Evolutionary conservation across 192 early-diverging fungal genomes (phyloP).

Genomic region (Dissophora globulifera): DNA sequence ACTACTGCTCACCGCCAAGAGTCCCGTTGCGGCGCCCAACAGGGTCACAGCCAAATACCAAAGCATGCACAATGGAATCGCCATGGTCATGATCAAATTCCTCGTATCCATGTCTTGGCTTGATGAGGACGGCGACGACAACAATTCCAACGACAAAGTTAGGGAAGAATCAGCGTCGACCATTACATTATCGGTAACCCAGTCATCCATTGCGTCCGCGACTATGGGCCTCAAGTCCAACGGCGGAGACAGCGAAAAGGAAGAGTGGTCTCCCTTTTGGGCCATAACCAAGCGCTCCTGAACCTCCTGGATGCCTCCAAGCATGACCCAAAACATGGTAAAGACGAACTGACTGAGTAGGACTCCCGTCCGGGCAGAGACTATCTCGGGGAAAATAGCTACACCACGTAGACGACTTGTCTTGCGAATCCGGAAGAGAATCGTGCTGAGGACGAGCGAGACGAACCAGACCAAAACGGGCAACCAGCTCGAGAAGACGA

Average conservation of each 20-base stretch:
- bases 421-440: conserved; percentile 9
- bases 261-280: not conserved
- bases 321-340: conserved; percentile 25
- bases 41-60: conserved; percentile 19
- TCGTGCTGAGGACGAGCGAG: not conserved
- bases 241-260: too few relatives aligned
- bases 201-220: too few relatives aligned
- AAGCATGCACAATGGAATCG: conserved; percentile 12
- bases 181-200: not conserved
- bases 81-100: conserved; percentile 7
- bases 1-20: conserved; percentile 29
- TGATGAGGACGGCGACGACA: too few relatives aligned
- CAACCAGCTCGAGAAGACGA: conserved; percentile 20
- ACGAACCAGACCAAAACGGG: conserved; percentile 19
- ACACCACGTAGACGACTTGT: too few relatives aligned
- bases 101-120: too few relatives aligned
- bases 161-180: too few relatives aligned
- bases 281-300: conserved; percentile 23
- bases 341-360: conserved; percentile 33
- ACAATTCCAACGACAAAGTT: not conserved
- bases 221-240: too few relatives aligned
- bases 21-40: conserved; percentile 28
- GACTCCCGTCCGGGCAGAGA: conserved; percentile 20
- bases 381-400: conserved; percentile 8
- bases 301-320: conserved; percentile 22